Base-by-base conservation (phyloP, 805 yeast species). In the Blastobotrys americana region DNA sequence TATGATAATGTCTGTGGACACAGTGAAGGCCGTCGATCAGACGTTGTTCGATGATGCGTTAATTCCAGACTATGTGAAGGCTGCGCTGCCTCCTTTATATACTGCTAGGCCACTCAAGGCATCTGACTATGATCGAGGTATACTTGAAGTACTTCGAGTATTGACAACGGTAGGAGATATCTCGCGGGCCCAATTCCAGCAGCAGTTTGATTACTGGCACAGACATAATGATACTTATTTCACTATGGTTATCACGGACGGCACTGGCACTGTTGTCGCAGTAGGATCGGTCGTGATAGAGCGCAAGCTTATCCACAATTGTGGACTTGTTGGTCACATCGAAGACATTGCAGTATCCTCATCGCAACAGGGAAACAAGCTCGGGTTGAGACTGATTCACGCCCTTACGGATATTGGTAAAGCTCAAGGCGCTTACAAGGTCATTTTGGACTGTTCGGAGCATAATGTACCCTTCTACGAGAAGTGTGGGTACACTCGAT, bases 321-420 rank as follows among this genome's bases (percentile, higher is more conserved):
- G 93, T 61, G 94, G 95, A 0, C 64, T 73, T 42, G 94, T 86
- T 3, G 97, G 97, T 1, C 97, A 90, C 66, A 83, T 90, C 51
- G 98, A 90, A 59, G 98, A 90, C 61, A 90, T 90, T 49, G 82
- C 97, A 1, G 95, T 90, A 3, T 71, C 78, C 16, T 59, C 62
- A 23, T 66, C 71, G 16, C 84, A 84, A 59, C 97, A 89, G 58
- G 98, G 98, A 4, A 80, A 82, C 59, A 77, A 77, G 54, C 67
- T 90, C 39, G 98, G 98, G 0, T 68, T 72, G 53, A 65, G 71
- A 15, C 61, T 90, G 64, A 84, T 90, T 52, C 67, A 71, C 15
- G 68, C 74, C 5, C 69, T 90, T 58, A 74, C 81, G 3, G 66
- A 69, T 19, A 58, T 84, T 23, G 96, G 84, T 2, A 54, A 72